Evolutionary conservation across 2,329 filamentous ascomycete species (phyloP).

Genomic region (Exophiala calicioides): DNA sequence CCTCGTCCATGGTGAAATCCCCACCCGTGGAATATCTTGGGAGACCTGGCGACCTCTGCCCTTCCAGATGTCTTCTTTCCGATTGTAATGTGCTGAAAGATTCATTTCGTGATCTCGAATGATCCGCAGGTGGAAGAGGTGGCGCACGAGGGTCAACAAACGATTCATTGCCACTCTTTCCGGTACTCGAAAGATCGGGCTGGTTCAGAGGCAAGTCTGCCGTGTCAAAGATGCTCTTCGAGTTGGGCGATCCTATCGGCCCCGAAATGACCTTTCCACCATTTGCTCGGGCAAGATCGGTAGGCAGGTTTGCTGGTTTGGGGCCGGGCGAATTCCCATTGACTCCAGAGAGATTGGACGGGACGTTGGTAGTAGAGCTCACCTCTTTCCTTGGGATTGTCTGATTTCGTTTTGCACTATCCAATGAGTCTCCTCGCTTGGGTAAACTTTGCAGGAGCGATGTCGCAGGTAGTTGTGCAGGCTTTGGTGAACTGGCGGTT

Average conservation of each 20-base stretch:
- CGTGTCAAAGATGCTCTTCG: conserved; percentile 44
- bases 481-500: conserved; percentile 43
- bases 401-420: conserved; percentile 35
- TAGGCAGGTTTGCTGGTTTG: conserved; percentile 7
- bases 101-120: conserved; percentile 48
- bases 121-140: conserved; percentile 54
- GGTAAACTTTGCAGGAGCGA: conserved; percentile 44
- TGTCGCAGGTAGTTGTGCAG: conserved; percentile 35
- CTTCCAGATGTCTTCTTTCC: conserved; percentile 41
- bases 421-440: conserved; percentile 63
- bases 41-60: conserved; percentile 65
- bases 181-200: conserved; percentile 10
- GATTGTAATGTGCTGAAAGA: conserved; percentile 47
- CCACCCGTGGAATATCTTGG: conserved; percentile 74
- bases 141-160: conserved; percentile 62
- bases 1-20: conserved; percentile 93
- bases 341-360: conserved; percentile 39
- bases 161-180: conserved; percentile 50
- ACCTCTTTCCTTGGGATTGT: conserved; percentile 67
- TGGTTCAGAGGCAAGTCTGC: conserved; percentile 31
- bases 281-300: conserved; percentile 37
- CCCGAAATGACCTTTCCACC: conserved; percentile 46
- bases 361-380: conserved; percentile 33
- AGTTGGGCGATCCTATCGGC: conserved; percentile 45
- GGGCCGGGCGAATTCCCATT: conserved; percentile 24